These are phyloP conservation scores for Wallacemonas sp. DNA, from an alignment of 208 protist species.

Conservation along the genomic window DNA sequence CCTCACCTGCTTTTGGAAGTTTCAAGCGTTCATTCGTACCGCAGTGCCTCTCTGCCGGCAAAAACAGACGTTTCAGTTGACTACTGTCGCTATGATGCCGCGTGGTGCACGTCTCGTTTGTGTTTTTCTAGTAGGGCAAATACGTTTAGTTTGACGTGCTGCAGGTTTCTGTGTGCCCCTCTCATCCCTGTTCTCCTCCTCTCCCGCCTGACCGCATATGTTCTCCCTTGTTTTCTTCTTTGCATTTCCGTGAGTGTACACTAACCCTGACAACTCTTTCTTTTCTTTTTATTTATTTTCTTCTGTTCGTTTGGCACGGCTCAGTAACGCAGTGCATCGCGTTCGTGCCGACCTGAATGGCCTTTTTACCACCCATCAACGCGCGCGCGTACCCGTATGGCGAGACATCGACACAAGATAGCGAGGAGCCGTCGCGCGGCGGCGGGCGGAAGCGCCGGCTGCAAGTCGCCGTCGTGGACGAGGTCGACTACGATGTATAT, in stretches of 20 bases:
- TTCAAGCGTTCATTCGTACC: no score
- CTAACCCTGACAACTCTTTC: not conserved
- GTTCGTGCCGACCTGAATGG: no score
- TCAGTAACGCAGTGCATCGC: no score
- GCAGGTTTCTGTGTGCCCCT: not conserved
- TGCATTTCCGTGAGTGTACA: not conserved
- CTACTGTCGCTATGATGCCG: no score
- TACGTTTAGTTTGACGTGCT: no score
- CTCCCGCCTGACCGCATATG: no score
- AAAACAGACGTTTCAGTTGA: no score
- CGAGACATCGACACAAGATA: not conserved
- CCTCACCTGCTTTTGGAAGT: not conserved
- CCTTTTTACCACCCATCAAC: conserved; percentile 3
- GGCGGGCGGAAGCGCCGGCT: not conserved
- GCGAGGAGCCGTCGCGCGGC: not conserved
- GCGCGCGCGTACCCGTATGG: conserved; percentile 5
- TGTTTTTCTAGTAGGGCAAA: no score
- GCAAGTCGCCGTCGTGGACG: not conserved
- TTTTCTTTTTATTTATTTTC: not conserved
- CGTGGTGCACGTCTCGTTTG: no score
- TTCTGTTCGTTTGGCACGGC: no score
- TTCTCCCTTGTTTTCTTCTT: not conserved
- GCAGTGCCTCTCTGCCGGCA: no score
- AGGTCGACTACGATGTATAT: conserved; percentile 15
- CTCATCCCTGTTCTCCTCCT: no score